Evolutionary conservation across 1,139 yeast genomes (phyloP).

Genomic region (Yamadazyma dushanensis): DNA sequence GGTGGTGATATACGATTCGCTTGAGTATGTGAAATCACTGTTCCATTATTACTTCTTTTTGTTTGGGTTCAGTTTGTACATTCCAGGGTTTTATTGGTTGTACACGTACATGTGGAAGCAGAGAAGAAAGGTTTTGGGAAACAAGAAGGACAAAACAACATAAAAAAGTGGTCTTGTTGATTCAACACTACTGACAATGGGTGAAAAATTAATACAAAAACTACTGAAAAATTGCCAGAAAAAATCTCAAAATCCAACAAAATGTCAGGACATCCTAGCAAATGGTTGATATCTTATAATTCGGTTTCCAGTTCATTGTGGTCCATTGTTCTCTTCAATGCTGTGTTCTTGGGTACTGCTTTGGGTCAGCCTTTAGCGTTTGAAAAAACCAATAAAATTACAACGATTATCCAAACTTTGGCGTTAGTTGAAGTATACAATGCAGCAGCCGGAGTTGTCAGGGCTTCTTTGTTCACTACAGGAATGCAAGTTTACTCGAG

Average conservation of each 20-base stretch:
- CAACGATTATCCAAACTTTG: constrained; percentile 74
- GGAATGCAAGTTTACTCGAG: constrained; percentile 86
- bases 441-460: constrained; percentile 74
- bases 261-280: constrained; percentile 25
- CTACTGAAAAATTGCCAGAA: no score
- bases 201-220: no score
- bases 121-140: constrained; percentile 21
- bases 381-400: constrained; percentile 55
- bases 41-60: constrained; percentile 26
- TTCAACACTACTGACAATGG: no score
- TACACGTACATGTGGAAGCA: constrained; percentile 37
- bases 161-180: no score
- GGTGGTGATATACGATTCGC: constrained; percentile 28
- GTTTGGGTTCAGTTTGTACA: constrained; percentile 28
- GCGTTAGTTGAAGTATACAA: constrained; percentile 84
- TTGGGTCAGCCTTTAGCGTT: constrained; percentile 63
- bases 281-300: constrained; percentile 46
- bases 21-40: constrained; percentile 11
- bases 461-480: constrained; percentile 83
- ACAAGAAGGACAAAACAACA: no score
- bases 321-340: constrained; percentile 45
- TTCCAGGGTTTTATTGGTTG: constrained; percentile 34
- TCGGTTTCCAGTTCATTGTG: constrained; percentile 47
- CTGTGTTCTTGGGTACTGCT: constrained; percentile 32
- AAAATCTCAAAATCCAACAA: neutral